Conservation (phyloP, 164 flowering plant genomes). For the Dillenia suffruticosa region DNA sequence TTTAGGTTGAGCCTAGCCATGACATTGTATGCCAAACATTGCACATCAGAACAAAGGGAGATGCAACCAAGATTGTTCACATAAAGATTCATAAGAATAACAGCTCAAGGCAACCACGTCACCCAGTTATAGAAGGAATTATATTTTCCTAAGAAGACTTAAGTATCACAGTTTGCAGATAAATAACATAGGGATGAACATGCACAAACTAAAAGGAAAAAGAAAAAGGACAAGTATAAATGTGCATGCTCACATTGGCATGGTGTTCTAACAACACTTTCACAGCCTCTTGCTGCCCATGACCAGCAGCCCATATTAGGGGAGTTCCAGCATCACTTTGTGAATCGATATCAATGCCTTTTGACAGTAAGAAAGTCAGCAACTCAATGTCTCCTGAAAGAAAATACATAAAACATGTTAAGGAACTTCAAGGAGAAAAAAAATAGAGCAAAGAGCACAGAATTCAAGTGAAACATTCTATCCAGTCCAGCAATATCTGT, state of each 20-base stretch:
- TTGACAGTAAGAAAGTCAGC: conserved; percentile 52
- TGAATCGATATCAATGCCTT: conserved; percentile 61
- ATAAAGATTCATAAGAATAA: neutral
- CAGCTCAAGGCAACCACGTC: neutral
- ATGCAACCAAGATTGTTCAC: too few species aligned
- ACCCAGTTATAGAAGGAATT: too few species aligned
- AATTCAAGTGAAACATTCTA: too few species aligned
- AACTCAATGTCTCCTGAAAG: conserved; percentile 69
- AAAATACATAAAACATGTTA: conserved; percentile 1
- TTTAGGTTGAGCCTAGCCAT: too few species aligned
- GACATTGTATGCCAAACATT: too few species aligned
- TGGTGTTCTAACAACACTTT: conserved; percentile 63
- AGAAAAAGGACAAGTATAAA: neutral
- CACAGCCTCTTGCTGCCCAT: conserved; percentile 72
- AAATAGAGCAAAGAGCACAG: too few species aligned
- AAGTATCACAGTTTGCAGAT: neutral
- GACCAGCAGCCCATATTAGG: conserved; percentile 93
- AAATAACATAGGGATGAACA: neutral
- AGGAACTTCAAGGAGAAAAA: neutral
- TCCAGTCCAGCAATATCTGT: too few species aligned
- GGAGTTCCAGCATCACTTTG: conserved; percentile 95
- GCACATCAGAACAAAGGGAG: too few species aligned
- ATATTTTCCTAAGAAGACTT: too few species aligned
- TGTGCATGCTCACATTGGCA: conserved; percentile 57
- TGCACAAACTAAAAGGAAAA: neutral